Conservation (phyloP, 106 monocot genomes). For the Gastrodia elata region DNA sequence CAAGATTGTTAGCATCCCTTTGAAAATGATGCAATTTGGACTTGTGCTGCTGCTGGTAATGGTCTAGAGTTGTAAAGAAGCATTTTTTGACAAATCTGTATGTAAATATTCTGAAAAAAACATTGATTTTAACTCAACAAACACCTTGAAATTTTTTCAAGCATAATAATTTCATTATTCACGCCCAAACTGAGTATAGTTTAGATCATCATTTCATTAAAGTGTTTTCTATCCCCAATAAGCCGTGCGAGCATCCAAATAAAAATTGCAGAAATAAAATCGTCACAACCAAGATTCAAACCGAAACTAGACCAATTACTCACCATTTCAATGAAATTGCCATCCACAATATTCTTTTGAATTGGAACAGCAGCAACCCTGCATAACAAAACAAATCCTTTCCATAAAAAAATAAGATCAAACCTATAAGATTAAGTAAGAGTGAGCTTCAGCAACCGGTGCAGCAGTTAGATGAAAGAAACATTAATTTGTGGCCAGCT, state of each 20-base stretch:
- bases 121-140: not conserved
- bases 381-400: constrained; percentile 1
- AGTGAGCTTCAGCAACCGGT: not conserved
- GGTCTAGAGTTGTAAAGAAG: no score
- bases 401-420: not conserved
- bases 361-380: constrained; percentile 5
- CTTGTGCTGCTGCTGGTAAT: no score
- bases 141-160: not conserved
- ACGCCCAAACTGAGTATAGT: not conserved
- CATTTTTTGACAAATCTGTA: no score
- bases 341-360: not conserved
- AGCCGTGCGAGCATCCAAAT: not conserved
- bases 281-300: not conserved
- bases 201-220: not conserved
- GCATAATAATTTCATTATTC: not conserved
- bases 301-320: not conserved
- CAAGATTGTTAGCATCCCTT: no score
- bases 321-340: constrained; percentile 6
- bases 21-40: no score
- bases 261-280: not conserved
- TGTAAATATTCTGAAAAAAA: no score
- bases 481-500: no score
- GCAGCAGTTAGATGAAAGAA: not conserved
- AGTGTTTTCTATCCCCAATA: not conserved
- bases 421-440: not conserved